Evolutionary conservation across 192 early-diverging fungal genomes (phyloP).

Genomic region (Diversispora epigaea): DNA sequence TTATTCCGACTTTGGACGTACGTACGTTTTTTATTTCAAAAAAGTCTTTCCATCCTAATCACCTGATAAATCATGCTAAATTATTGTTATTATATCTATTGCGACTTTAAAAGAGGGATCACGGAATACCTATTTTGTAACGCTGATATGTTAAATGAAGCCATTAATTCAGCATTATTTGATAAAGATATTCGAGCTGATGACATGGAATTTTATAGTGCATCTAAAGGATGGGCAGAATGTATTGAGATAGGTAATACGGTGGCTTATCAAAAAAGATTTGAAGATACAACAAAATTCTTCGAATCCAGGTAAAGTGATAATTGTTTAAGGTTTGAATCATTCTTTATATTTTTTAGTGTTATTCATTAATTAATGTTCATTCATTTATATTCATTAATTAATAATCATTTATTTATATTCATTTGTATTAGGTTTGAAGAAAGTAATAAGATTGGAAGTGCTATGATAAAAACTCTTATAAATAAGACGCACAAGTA

Average conservation of each 20-base stretch:
- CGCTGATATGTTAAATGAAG: constrained; percentile 77
- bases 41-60: neutral
- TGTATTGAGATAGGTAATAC: constrained; percentile 79
- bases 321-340: constrained; percentile 33
- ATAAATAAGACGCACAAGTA: constrained; percentile 44
- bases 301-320: constrained; percentile 56
- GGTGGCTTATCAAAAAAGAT: constrained; percentile 81
- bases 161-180: constrained; percentile 80
- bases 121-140: constrained; percentile 90
- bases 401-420: neutral
- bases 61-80: neutral
- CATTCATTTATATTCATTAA: constrained; percentile 1
- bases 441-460: constrained; percentile 55
- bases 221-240: constrained; percentile 90
- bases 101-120: constrained; percentile 63
- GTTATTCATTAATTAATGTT: neutral
- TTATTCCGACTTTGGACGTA: constrained; percentile 89
- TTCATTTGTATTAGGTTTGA: constrained; percentile 49
- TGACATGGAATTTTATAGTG: constrained; percentile 90
- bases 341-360: neutral
- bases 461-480: constrained; percentile 59
- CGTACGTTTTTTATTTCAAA: constrained; percentile 19
- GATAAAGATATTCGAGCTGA: constrained; percentile 73
- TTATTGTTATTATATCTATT: neutral
- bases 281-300: constrained; percentile 81